Evolutionary conservation across 768 basidiomycete species (phyloP), one percentile per base, ranked within the genome.

Genomic region (Hygrophorus russula): DNA sequence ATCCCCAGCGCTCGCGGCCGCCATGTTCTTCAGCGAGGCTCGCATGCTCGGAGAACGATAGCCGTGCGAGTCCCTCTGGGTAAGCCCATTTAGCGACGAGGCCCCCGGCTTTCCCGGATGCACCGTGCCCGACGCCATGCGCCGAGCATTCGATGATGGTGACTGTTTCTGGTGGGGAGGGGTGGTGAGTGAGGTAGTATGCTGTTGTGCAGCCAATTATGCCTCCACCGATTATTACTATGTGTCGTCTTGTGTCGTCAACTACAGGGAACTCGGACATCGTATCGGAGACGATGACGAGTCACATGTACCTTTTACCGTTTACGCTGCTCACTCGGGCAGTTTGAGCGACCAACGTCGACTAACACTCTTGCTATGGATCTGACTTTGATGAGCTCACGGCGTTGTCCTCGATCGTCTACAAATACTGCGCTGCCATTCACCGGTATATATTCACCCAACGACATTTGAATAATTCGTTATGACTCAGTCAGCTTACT

Each of bases 21-120:
- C 70, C 69, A 59, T 82, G 78, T 51, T 81, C 67, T 39, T 74
- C 57, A 3, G 88, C 85, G 7, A 94, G 70, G 30, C 68, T 70
- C 49, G 78, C 70, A 58, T 92, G 90, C 54, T 92, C 79, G 10
- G 68, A 56, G 59, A 78, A 88, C 0, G 86, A 87, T 12, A 90
- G 65, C 41, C 72, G 61, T 6, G 81, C 80, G 24, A 91, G 65
- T 49, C 79, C 75, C 39, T 71, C 73, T 0, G 80, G 80, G 53
- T 81, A 82, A 39, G 88, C 91, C 89, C 90, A 81, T 60, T 80
- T 76, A 0, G 90, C 88, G 14, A 93, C 71, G 10, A 94, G 73
- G 0, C 86, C 87, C 4, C 86, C 88, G 0, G 87, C 83, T 56
- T 90, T 91, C 13, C 87, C 87, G 0, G 80, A 84, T 0, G 85